Base-by-base conservation (phyloP, 495 filamentous ascomycete species). In the Xylaria scruposa region DNA sequence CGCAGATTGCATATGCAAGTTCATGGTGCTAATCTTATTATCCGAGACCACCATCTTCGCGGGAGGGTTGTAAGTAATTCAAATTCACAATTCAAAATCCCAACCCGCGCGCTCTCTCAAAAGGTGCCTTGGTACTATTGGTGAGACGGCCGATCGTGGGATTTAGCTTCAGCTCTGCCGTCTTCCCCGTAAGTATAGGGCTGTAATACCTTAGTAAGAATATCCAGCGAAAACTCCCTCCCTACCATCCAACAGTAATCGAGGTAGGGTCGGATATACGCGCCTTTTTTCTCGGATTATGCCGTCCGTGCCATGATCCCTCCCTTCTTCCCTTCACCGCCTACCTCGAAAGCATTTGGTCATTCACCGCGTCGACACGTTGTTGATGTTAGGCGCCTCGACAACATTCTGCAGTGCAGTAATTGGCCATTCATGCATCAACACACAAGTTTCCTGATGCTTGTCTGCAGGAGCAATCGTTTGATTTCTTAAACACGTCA, bases 1-100 rank as follows among this genome's bases (percentile, higher is more conserved):
- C 49, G 49, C 65, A 67, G 65, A 67, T 40, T 70, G 68, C 68
- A 70, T 70, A 70, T 70, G 68, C 68, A 63, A 54, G 40, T 36
- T 69, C 47, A 44, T 29, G 44, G 38, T 36, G 26, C 42, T n/a
- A 60, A 54, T 70, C 58, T 63, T 70, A 68, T 68, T 44, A 54
- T 24, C 68, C 68, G 68, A 70, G 53, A 58, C 67, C 53, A 42
- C 51, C 36, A 21, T 49, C 38, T 44, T 53, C 38, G 62, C 13
- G 42, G 61, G 19, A 40, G 61, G 38, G 24, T 40, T 42, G 38
- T 12, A 12, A 42, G 36, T 38, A 40, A 61, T 40, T 36, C 54
- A 36, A 59, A 59, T 31, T 36, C 29, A 59, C 17, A 59, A 36
- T 59, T n/a, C 24, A 40, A 61, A 61, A 61, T 61, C 38, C 38